Evolutionary conservation across 2,329 filamentous ascomycete genomes (phyloP), one percentile per base, ranked within the genome.

Genomic region (Dryadomyces quercivorus): DNA sequence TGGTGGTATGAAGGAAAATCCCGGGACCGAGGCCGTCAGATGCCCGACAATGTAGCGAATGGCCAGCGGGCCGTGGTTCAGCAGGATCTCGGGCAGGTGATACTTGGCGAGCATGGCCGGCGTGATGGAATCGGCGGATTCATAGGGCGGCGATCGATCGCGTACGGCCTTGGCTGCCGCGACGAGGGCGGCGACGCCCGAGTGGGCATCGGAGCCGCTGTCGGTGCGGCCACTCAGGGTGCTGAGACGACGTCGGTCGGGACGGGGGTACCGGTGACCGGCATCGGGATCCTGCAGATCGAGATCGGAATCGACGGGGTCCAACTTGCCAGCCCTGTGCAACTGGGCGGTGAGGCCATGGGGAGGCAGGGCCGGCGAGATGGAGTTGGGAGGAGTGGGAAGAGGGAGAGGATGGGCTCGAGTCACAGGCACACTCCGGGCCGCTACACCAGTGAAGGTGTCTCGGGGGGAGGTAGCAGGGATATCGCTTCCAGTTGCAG

Each of bases 41-140:
- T 95, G 92, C 60, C 88, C 88, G 81, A 95, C 95, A 66, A 98
- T 85, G 70, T 96, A 87, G 63, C 92, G 87, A 68, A 98, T 96
- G 52, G 93, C 90, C 69, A 95, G 73, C 51, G 93, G 91, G 22
- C 92, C 93, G 65, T 96, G 86, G 66, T 84, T 83, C 58, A 96
- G 77, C 65, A 98, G 77, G 68, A 97, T 95, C 63, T 88, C 86
- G 2, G 92, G 91, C 57, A 98, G 79, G 67, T 97, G 86, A 67
- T 92, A 82, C 70, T 87, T 93, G 63, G 92, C 89, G 61, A 98
- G 78, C 75, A 96, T 82, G 64, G 76, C 73, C 44, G 90, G 84
- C 50, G 89, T 94, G 68, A 98, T 96, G 64, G 84, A 81, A 61
- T 88, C 89, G 34, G 85, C 78, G 49, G 85, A 81, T 68, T 96